Conservation (phyloP, 2,329 filamentous ascomycete species). For the Colletotrichum kahawae region DNA sequence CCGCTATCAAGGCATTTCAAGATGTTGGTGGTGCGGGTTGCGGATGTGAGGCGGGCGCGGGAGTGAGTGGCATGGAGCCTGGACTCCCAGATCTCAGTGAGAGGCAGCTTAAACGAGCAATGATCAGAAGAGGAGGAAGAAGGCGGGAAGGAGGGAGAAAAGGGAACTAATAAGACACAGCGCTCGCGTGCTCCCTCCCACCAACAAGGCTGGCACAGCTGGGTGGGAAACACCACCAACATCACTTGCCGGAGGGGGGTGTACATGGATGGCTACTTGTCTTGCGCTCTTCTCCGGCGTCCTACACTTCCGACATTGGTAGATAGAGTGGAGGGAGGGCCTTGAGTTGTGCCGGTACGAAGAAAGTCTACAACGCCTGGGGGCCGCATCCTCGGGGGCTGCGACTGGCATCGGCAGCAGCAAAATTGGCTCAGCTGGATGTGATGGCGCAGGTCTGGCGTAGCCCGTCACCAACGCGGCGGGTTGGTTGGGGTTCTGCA, state of each 20-base stretch:
- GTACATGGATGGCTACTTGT: neutral
- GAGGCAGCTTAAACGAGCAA: neutral
- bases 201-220: neutral
- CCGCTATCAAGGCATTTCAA: neutral
- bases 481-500: neutral
- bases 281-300: neutral
- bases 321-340: neutral
- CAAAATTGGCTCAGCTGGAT: slow-evolving; percentile 11
- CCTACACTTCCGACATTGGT: neutral
- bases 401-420: slow-evolving; percentile 1
- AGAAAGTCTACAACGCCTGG: neutral
- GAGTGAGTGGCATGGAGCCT: neutral
- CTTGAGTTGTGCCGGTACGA: neutral
- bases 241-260: neutral
- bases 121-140: neutral
- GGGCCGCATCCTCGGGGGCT: neutral
- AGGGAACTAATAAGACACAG: slow-evolving; percentile 2
- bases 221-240: neutral
- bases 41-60: neutral
- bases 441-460: slow-evolving; percentile 17
- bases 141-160: neutral
- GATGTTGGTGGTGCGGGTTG: neutral
- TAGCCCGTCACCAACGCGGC: neutral
- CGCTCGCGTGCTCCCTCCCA: neutral
- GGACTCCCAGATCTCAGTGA: neutral